Conservation (phyloP, 2,329 filamentous ascomycete genomes). For the Colletotrichum viniferum region DNA sequence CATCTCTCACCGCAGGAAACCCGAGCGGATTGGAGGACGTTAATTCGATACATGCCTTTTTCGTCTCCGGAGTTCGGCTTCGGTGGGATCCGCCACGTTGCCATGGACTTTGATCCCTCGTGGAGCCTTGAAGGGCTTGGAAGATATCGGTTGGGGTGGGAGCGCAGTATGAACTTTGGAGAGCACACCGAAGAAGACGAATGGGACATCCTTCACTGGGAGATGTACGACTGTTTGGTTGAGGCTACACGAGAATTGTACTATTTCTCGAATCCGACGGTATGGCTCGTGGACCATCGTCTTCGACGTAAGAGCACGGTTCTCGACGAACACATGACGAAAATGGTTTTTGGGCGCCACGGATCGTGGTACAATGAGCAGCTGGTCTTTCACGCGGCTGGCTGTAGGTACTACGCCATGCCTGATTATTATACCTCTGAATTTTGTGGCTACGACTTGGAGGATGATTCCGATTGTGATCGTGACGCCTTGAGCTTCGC, state of each 20-base stretch:
- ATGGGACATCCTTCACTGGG: fast-evolving
- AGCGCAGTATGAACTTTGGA: too few relatives aligned
- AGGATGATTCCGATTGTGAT: fast-evolving
- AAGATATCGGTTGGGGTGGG: background rate
- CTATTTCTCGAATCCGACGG: background rate
- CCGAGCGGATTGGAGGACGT: fast-evolving
- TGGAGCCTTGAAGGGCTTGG: background rate
- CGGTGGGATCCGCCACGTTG: background rate
- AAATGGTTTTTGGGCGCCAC: background rate
- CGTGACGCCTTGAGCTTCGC: fast-evolving
- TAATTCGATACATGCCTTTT: background rate
- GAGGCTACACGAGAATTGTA: fast-evolving
- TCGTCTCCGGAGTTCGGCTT: background rate
- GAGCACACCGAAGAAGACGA: background rate
- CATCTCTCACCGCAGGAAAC: background rate
- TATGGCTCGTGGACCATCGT: background rate
- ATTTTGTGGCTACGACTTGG: background rate
- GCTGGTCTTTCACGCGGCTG: background rate
- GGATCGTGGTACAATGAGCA: background rate
- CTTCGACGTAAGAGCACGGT: background rate
- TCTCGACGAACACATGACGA: background rate
- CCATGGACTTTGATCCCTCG: background rate
- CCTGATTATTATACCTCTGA: fast-evolving
- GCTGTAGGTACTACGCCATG: background rate
- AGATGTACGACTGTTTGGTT: background rate